phyloP scores from a whole-genome alignment of 768 basidiomycete species.

The Mycena vulgaris region DNA sequence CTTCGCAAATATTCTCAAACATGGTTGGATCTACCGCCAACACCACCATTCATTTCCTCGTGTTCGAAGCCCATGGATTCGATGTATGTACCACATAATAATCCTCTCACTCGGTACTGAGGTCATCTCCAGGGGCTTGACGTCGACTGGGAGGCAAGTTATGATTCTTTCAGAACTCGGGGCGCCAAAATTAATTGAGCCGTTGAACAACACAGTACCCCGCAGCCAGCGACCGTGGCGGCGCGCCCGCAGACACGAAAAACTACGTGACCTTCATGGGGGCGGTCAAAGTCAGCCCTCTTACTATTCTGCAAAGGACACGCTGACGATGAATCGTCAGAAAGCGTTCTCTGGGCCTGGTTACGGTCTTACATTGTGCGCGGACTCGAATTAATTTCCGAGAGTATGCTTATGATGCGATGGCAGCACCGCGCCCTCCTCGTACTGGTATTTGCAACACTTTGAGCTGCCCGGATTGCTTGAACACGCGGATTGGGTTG shows the following conservation, averaged over 20 bases:
- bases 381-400: neutral
- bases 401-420: neutral
- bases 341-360: conserved; percentile 38
- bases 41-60: conserved; percentile 18
- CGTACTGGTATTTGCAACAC: conserved; percentile 51
- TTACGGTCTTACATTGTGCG: conserved; percentile 43
- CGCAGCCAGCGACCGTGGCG: conserved; percentile 39
- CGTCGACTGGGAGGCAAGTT: conserved; percentile 15
- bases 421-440: conserved; percentile 44
- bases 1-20: conserved; percentile 5
- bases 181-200: too few relatives aligned
- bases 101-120: neutral
- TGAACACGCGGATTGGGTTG: conserved; percentile 42
- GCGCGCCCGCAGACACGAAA: conserved; percentile 41
- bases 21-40: conserved; percentile 12
- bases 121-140: conserved; percentile 14
- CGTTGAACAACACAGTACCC: conserved; percentile 13
- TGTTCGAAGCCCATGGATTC: conserved; percentile 18
- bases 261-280: conserved; percentile 44
- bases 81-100: conserved; percentile 1
- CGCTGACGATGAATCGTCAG: neutral
- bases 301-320: neutral
- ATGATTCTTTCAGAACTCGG: too few relatives aligned
- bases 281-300: conserved; percentile 24
- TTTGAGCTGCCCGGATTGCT: conserved; percentile 37